Evolutionary conservation across 1,284 basidiomycete species (phyloP).

Genomic region (Thelephora terrestris): DNA sequence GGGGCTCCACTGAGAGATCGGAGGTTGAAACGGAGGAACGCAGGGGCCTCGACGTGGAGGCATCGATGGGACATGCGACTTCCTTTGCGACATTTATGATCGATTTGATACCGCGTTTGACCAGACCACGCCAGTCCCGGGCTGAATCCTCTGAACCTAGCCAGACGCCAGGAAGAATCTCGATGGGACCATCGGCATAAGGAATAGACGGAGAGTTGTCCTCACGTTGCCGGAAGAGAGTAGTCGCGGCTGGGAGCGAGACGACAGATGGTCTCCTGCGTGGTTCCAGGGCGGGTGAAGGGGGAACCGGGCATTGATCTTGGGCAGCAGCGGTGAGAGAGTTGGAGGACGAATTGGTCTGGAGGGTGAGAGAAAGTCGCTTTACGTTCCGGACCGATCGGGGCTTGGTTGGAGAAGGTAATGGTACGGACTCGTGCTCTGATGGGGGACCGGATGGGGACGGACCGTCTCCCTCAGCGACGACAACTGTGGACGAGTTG

Average conservation of each 20-base stretch:
- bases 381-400: constrained; percentile 59
- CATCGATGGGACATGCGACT: constrained; percentile 70
- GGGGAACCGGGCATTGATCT: constrained; percentile 17
- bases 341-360: constrained; percentile 49
- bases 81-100: constrained; percentile 96
- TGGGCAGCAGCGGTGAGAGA: constrained; percentile 26
- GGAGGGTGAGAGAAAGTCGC: constrained; percentile 59
- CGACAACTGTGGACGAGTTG: constrained; percentile 35
- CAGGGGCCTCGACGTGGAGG: constrained; percentile 31
- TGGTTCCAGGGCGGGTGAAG: constrained; percentile 17
- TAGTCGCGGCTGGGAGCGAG: constrained; percentile 45
- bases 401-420: constrained; percentile 30
- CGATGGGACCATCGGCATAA: constrained; percentile 79
- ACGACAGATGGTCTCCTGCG: constrained; percentile 52
- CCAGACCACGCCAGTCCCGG: constrained; percentile 61
- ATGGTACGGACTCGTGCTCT: constrained; percentile 36
- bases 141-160: constrained; percentile 93
- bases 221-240: constrained; percentile 58
- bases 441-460: constrained; percentile 39
- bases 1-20: constrained; percentile 36
- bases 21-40: constrained; percentile 61
- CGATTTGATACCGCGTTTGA: constrained; percentile 67
- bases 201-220: constrained; percentile 51
- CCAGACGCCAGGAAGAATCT: constrained; percentile 86
- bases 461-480: constrained; percentile 37